Conservation (phyloP, 78 protist species). For the Neovahlkampfia damariscottae region DNA sequence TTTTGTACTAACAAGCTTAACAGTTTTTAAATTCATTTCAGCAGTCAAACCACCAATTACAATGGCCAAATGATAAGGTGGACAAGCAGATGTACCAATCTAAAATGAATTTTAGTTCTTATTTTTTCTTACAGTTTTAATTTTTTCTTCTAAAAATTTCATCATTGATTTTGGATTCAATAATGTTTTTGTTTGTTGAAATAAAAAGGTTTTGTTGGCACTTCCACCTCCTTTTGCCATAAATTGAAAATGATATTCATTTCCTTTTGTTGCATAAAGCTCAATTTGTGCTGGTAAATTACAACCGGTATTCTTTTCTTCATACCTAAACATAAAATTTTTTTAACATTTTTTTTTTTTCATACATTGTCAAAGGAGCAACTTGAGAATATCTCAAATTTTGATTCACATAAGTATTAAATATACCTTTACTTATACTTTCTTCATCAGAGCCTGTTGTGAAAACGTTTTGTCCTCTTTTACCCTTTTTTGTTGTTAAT, state of each 20-base stretch:
- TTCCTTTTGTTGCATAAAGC: slow-evolving; percentile 41
- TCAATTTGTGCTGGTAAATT: slow-evolving; percentile 85
- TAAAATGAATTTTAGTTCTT: too few species aligned
- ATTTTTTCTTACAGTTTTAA: too few species aligned
- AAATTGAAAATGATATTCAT: slow-evolving; percentile 51
- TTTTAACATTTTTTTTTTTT: too few species aligned
- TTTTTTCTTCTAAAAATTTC: slow-evolving; percentile 46
- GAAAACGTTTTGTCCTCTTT: slow-evolving; percentile 51
- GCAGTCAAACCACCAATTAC: slow-evolving; percentile 73
- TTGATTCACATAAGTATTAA: slow-evolving; percentile 48
- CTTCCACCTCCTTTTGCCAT: slow-evolving; percentile 79
- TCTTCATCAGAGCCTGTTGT: slow-evolving; percentile 66
- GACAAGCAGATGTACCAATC: slow-evolving; percentile 80
- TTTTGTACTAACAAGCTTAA: slow-evolving; percentile 50
- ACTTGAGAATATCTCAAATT: slow-evolving; percentile 76
- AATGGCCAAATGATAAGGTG: slow-evolving; percentile 68
- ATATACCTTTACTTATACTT: slow-evolving; percentile 53
- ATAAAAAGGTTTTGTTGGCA: slow-evolving; percentile 75
- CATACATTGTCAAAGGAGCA: slow-evolving; percentile 67
- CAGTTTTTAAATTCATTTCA: slow-evolving; percentile 71
- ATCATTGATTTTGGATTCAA: slow-evolving; percentile 25
- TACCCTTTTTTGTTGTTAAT: slow-evolving; percentile 18
- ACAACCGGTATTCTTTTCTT: slow-evolving; percentile 60
- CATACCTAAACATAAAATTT: too few species aligned
- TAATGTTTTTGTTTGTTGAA: slow-evolving; percentile 65